Evolutionary conservation across 495 filamentous ascomycete genomes (phyloP).

Genomic region (Aspergillus mulundensis): DNA sequence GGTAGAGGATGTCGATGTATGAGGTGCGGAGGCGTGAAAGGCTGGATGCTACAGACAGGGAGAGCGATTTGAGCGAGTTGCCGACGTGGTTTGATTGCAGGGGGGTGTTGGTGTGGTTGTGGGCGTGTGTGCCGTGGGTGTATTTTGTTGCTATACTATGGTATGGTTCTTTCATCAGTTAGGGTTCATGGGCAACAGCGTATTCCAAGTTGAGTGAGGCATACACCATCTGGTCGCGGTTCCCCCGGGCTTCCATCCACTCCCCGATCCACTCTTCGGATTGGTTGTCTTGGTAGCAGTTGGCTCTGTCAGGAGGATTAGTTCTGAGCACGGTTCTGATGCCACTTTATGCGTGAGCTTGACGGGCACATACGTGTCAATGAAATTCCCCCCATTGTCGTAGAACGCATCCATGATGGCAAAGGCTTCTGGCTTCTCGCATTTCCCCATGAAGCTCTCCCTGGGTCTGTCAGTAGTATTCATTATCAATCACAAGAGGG

Average conservation of each 20-base stretch:
- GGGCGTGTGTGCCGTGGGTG: slow-evolving; percentile 9
- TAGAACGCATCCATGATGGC: slow-evolving; percentile 11
- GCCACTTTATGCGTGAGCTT: too few relatives aligned
- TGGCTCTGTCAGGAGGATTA: slow-evolving; percentile 2
- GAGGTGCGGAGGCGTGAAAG: slow-evolving; percentile 60
- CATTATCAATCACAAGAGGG: too few relatives aligned
- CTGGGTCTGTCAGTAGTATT: neutral
- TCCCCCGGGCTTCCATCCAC: slow-evolving; percentile 14
- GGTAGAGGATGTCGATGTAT: slow-evolving; percentile 60
- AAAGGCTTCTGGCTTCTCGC: slow-evolving; percentile 11
- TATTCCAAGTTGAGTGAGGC: too few relatives aligned
- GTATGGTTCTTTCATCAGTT: too few relatives aligned
- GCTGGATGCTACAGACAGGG: slow-evolving; percentile 49
- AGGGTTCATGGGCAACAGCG: too few relatives aligned
- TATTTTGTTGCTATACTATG: slow-evolving; percentile 13
- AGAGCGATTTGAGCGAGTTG: slow-evolving; percentile 51
- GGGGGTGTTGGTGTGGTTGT: neutral
- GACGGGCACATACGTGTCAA: slow-evolving; percentile 12
- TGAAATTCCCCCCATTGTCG: slow-evolving; percentile 13
- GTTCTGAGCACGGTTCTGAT: too few relatives aligned
- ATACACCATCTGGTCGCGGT: slow-evolving; percentile 17
- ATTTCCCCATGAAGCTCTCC: slow-evolving; percentile 12
- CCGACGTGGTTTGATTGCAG: slow-evolving; percentile 47
- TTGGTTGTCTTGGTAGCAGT: slow-evolving; percentile 11
- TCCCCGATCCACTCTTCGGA: slow-evolving; percentile 17